phyloP scores from a whole-genome alignment of 2,329 filamentous ascomycete species.

The Rhinocladiella mackenziei region DNA sequence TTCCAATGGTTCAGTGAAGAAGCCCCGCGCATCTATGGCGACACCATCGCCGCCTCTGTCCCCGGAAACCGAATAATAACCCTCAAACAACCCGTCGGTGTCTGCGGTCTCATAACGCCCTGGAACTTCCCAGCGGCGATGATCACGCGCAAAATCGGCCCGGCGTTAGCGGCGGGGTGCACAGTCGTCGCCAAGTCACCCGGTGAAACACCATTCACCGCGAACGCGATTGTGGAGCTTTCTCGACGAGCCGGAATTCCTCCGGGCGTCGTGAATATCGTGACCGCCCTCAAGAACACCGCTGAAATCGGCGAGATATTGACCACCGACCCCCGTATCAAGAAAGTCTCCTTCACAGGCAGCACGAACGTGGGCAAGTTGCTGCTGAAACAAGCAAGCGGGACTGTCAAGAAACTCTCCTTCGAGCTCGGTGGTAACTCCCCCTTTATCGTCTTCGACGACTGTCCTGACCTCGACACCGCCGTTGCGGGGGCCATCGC shows the following conservation, averaged over 20 bases:
- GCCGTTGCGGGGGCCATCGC: slow-evolving; percentile 79
- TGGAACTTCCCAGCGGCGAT: slow-evolving; percentile 61
- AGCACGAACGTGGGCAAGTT: slow-evolving; percentile 63
- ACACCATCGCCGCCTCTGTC: slow-evolving; percentile 58
- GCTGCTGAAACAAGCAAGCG: slow-evolving; percentile 84
- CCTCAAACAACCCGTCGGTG: slow-evolving; percentile 63
- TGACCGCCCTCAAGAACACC: slow-evolving; percentile 77
- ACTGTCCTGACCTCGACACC: slow-evolving; percentile 73
- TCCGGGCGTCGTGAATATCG: slow-evolving; percentile 82
- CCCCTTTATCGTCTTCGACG: slow-evolving; percentile 95
- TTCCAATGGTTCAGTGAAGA: slow-evolving; percentile 63
- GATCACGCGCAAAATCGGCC: slow-evolving; percentile 50
- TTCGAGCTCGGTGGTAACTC: slow-evolving; percentile 94
- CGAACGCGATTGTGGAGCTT: slow-evolving; percentile 81
- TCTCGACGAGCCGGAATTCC: slow-evolving; percentile 84
- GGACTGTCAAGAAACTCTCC: slow-evolving; percentile 78
- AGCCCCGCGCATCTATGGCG: slow-evolving; percentile 55
- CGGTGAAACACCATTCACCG: slow-evolving; percentile 86
- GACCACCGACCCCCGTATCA: slow-evolving; percentile 70
- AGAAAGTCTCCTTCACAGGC: slow-evolving; percentile 93
- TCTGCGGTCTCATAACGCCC: slow-evolving; percentile 64
- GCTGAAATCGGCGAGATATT: slow-evolving; percentile 71
- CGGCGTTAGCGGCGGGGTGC: slow-evolving; percentile 83
- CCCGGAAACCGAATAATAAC: slow-evolving; percentile 60
- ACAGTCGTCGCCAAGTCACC: slow-evolving; percentile 91